These are phyloP conservation scores for Ambrosia hybrid DNA, from an alignment of 140 eudicot species.

Conservation along the genomic window DNA sequence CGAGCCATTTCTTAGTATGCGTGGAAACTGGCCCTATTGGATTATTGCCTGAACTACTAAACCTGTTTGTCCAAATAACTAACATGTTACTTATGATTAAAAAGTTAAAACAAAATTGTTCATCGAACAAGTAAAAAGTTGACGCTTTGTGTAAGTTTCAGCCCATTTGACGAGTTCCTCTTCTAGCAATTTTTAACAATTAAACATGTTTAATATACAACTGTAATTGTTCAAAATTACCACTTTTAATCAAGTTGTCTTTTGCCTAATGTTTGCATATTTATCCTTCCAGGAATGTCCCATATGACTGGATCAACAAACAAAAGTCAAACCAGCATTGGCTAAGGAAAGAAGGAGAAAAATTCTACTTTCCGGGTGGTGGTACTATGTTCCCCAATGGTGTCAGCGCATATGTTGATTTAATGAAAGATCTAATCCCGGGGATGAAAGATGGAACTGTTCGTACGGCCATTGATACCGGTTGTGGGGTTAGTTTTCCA, in stretches of 20 bases:
- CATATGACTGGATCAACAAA: constrained; percentile 95
- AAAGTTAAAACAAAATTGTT: neutral
- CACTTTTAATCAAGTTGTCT: neutral
- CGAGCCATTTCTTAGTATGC: neutral
- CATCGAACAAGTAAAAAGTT: neutral
- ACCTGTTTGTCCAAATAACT: too few species aligned
- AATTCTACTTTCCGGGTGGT: constrained; percentile 93
- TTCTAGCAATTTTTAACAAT: neutral
- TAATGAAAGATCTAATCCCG: constrained; percentile 80
- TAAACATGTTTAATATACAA: neutral
- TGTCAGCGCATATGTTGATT: constrained; percentile 69
- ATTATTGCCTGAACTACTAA: neutral
- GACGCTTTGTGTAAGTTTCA: neutral
- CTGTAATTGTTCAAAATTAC: neutral
- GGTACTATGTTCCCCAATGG: constrained; percentile 98
- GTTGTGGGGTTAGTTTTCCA: constrained; percentile 81
- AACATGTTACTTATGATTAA: neutral
- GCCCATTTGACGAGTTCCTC: neutral
- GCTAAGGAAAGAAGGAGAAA: constrained; percentile 93
- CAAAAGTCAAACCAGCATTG: constrained; percentile 98
- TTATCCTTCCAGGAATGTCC: constrained; percentile 62
- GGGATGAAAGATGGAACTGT: constrained; percentile 89
- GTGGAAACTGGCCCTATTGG: neutral
- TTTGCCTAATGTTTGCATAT: neutral
- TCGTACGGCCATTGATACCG: constrained; percentile 91